Conservation (phyloP, 1,284 basidiomycete genomes). For the Testicularia cyperi region DNA sequence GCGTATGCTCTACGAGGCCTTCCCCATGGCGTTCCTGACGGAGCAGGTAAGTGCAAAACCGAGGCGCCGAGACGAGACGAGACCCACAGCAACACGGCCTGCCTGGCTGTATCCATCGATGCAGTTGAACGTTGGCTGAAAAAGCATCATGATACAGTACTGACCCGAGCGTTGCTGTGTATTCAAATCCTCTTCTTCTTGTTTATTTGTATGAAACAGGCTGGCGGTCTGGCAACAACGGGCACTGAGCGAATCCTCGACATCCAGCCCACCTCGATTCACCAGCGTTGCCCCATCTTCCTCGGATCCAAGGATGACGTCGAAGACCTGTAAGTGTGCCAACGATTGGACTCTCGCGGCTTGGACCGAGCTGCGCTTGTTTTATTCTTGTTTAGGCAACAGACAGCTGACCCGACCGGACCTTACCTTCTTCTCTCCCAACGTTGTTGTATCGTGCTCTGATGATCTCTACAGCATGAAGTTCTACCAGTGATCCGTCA, state of each 20-base stretch:
- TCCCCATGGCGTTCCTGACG: conserved; percentile 97
- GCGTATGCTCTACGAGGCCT: conserved; percentile 92
- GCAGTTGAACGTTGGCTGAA: no score
- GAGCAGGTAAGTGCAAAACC: conserved; percentile 67
- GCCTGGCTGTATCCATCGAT: no score
- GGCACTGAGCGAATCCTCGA: conserved; percentile 89
- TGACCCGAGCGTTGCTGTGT: no score
- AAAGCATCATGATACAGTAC: no score
- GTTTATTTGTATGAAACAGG: conserved; percentile 65
- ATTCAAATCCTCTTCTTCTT: conserved; percentile 3
- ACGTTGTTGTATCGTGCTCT: background rate
- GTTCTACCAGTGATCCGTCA: conserved; percentile 13
- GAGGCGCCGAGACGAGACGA: background rate
- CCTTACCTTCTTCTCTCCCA: background rate
- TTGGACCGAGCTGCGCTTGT: no score
- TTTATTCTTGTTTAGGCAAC: no score
- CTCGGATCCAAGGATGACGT: conserved; percentile 94
- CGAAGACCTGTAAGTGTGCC: conserved; percentile 65
- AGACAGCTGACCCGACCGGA: no score
- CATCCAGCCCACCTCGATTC: conserved; percentile 82
- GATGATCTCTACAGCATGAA: conserved; percentile 2
- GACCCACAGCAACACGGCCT: no score
- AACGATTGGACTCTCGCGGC: no score
- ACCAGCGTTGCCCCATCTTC: conserved; percentile 91
- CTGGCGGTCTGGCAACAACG: conserved; percentile 93